Conservation (phyloP, 1,139 yeast species). For the Pichia inconspicua region DNA sequence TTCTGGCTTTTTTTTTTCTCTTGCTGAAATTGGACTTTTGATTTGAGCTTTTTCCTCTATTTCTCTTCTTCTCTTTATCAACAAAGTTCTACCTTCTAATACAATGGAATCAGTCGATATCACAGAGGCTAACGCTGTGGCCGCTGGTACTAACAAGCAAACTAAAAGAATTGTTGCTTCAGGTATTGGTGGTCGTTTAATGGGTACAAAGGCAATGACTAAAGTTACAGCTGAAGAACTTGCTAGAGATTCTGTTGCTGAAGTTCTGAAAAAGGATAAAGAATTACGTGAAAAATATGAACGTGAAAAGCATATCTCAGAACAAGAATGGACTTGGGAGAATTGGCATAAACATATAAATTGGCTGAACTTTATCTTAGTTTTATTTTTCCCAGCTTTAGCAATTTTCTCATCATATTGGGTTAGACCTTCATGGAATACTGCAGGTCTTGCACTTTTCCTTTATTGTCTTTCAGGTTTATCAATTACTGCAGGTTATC, state of each 20-base stretch:
- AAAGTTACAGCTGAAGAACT: constrained; percentile 57
- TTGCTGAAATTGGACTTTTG: not conserved
- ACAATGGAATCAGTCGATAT: constrained; percentile 35
- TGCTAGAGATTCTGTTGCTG: constrained; percentile 45
- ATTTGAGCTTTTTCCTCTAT: not conserved
- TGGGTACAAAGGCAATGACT: constrained; percentile 73
- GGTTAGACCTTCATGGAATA: constrained; percentile 54
- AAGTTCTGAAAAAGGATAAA: constrained; percentile 48
- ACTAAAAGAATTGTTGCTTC: constrained; percentile 66
- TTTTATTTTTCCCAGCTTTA: constrained; percentile 57
- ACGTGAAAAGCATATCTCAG: constrained; percentile 67
- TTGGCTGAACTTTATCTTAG: constrained; percentile 86
- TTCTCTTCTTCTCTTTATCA: not conserved
- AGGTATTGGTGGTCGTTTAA: constrained; percentile 66
- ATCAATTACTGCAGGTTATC: constrained; percentile 95
- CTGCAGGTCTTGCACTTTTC: constrained; percentile 50
- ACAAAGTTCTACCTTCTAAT: not conserved
- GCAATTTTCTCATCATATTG: constrained; percentile 48
- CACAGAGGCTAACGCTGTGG: constrained; percentile 73
- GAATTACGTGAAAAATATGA: constrained; percentile 42
- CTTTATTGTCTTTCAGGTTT: constrained; percentile 71
- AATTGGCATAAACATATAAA: constrained; percentile 88
- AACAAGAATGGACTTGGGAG: constrained; percentile 76
- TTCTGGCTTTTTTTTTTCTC: not conserved
- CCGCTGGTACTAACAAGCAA: constrained; percentile 76